Conservation (phyloP, 2,329 filamentous ascomycete genomes). For the Pseudopithomyces chartarum region DNA sequence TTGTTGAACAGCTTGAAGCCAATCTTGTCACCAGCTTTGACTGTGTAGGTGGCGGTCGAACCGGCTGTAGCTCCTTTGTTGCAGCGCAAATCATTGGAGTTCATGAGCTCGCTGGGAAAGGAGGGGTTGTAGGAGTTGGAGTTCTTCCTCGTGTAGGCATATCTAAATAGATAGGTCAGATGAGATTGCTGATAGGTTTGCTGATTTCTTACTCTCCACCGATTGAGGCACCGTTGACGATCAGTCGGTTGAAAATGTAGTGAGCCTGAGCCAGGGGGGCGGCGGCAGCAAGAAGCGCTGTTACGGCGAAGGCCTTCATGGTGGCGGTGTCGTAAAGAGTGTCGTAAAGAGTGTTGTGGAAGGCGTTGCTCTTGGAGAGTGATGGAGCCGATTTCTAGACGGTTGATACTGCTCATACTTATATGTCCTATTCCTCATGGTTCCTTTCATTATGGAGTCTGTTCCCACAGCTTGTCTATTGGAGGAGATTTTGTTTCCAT, state of each 20-base stretch:
- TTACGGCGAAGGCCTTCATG: constrained; percentile 37
- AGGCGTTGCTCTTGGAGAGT: neutral
- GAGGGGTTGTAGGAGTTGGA: constrained; percentile 41
- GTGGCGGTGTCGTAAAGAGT: constrained; percentile 7
- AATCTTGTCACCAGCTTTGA: constrained; percentile 55
- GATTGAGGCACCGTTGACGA: constrained; percentile 37
- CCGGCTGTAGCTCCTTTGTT: constrained; percentile 41
- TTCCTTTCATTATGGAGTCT: neutral
- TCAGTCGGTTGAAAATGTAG: constrained; percentile 45
- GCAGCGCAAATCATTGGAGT: constrained; percentile 41
- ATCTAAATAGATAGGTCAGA: too few species aligned
- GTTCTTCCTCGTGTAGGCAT: constrained; percentile 43
- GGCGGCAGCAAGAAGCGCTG: constrained; percentile 29
- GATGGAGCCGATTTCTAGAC: neutral
- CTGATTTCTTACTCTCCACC: constrained; percentile 29
- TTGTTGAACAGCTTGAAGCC: constrained; percentile 58
- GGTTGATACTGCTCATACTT: neutral
- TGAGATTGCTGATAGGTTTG: too few species aligned
- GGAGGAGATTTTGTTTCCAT: constrained; percentile 1
- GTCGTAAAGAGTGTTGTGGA: neutral
- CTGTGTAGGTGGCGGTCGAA: constrained; percentile 42
- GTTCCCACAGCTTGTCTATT: neutral
- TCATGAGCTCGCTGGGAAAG: constrained; percentile 37
- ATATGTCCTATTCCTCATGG: neutral
- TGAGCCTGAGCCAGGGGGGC: constrained; percentile 34